Evolutionary conservation across 257 asterid genomes (phyloP), one percentile per base, ranked within the genome.

Genomic region (Penstemon barbatus): DNA sequence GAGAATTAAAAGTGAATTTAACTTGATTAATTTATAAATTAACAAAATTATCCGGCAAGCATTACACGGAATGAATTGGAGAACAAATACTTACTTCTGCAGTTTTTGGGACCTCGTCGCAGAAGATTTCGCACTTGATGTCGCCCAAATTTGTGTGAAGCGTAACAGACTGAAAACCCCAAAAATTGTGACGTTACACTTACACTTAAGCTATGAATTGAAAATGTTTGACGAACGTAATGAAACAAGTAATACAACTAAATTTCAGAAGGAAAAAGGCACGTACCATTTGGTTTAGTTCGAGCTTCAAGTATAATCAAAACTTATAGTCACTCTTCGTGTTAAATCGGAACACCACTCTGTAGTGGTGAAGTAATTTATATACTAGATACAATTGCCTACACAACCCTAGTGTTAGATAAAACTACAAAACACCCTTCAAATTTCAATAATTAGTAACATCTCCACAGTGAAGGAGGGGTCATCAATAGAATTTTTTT

Each of bases 141-240:
- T 93, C 99, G 10, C 99, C 99, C 75, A 90, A 83, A 75, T 93
- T 93, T 18, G 99, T 93, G 85, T 90, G 96, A 43, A 93, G 92
- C 43, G 97, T 93, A 81, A 93, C 95, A 44, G 99, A 80, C 99
- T 93, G 83, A 76, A 71, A 65, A 51, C 9, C 37, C 74, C 59
- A 18, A 33, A 53, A 36, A 5, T 10, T 40, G 7, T 39, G 5
- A 3, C 58, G 49, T 41, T 71, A 11, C 5, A 6, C 38, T 25
- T 19, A 52, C 46, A 5, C 25, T 37, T 13, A 36, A 10, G 8
- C 25, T n/a, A 9, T 36, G 83, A 67, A 53, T 18, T 11, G 63
- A 62, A 79, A 36, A 69, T 78, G 76, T 80, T 85, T 60, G 90
- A 87, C 42, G 45, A 79, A 85, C 85, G 18, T 57, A 57, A 51